These are phyloP conservation scores for Oxytropis ochrocephala DNA, from an alignment of 306 rosid genomes.

Conservation along the genomic window DNA sequence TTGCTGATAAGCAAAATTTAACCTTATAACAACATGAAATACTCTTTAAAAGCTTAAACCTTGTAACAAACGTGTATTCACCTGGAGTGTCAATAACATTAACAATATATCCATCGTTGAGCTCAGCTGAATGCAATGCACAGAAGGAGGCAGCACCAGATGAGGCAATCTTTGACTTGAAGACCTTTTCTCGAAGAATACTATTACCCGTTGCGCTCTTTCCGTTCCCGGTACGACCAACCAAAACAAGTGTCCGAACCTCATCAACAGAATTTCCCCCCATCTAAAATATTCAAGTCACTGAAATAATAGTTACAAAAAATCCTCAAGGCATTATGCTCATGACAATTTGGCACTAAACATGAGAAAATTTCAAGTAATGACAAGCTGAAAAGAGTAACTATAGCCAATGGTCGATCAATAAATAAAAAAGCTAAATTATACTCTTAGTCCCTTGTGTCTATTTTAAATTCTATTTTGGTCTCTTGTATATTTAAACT, in stretches of 20 bases:
- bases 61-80: slow-evolving; percentile 7
- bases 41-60: too few species aligned
- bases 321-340: too few species aligned
- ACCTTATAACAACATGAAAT: too few species aligned
- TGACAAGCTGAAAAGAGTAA: background rate
- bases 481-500: too few species aligned
- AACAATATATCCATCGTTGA: slow-evolving; percentile 49
- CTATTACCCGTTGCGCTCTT: slow-evolving; percentile 91
- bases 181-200: slow-evolving; percentile 61
- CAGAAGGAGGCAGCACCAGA: slow-evolving; percentile 53
- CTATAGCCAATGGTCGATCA: background rate
- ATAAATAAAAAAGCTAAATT: background rate
- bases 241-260: slow-evolving; percentile 60
- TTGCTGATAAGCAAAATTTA: too few species aligned
- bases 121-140: slow-evolving; percentile 45
- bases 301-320: background rate
- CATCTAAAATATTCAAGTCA: slow-evolving; percentile 26
- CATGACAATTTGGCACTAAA: too few species aligned
- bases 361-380: background rate
- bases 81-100: slow-evolving; percentile 96
- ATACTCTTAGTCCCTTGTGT: too few species aligned
- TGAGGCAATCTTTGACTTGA: slow-evolving; percentile 52
- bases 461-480: too few species aligned
- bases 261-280: slow-evolving; percentile 66
- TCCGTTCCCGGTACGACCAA: slow-evolving; percentile 87